Base-by-base conservation (phyloP, 192 early-diverging fungal species). In the Backusella macrospora region DNA sequence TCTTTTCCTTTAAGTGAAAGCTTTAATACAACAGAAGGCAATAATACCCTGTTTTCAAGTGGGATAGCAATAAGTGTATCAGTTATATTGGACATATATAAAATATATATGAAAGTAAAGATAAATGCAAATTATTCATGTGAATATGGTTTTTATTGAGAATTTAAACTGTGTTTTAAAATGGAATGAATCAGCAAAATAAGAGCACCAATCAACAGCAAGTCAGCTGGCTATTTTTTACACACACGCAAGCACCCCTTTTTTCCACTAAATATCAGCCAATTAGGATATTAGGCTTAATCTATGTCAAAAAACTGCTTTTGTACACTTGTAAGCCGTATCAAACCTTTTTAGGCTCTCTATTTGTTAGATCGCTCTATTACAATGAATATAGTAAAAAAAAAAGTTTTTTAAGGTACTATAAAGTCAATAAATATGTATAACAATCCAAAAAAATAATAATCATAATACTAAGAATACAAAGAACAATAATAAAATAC, bases 21-120 rank as follows among this genome's bases (percentile, higher is more conserved):
- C 40, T 75, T 74, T 3, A 71, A 29, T 0, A 79, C 78, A 34
- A 79, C 78, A n/a, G 73, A 75, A 46, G 78, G 78, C 21, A 79
- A n/a, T 12, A 79, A 52, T 7, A 79, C 78, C 44, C 72, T 79
- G 63, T 66, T 59, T 26, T 73, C 55, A 13, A 79, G 45, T 12
- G 78, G 78, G 23, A 79, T 64, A 18, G 68, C 70, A 44, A 71
- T n/a, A 42, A 79, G 45, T 13, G 38, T 62, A 46, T 71, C 73
- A 59, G 69, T 62, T 39, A 71, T n/a, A 48, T 21, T 67, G 21
- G 65, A 13, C 71, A 64, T 72, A 23, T 3, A 55, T 18, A 49
- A 49, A 49, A 21, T 34, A n/a, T n/a, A n/a, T n/a, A 47, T 4
- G 2, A 34, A 21, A 55, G 21, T 7, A 21, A 55, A 55, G 21